These are phyloP conservation scores for Byssochlamys sp. DNA, from an alignment of 2,329 filamentous ascomycete species.

Conservation along the genomic window DNA sequence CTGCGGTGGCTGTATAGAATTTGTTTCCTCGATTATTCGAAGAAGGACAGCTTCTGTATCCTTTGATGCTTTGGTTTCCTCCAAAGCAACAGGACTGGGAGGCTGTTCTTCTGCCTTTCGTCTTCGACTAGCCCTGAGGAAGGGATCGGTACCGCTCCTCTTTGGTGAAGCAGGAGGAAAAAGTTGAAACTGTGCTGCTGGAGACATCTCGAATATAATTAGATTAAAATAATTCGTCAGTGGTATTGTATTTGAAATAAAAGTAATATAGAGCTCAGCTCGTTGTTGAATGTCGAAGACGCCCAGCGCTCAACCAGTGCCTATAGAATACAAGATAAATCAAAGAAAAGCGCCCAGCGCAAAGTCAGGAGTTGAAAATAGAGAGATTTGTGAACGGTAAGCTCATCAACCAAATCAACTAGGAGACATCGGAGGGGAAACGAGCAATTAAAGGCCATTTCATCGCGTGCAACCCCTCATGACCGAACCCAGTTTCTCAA, in stretches of 20 bases:
- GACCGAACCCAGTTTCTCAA: background rate
- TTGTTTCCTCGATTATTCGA: constrained; percentile 29
- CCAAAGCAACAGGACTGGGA: constrained; percentile 18
- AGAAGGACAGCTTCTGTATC: constrained; percentile 29
- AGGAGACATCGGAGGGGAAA: background rate
- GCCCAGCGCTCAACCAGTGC: background rate
- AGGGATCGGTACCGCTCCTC: constrained; percentile 24
- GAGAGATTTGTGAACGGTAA: background rate
- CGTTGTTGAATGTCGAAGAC: background rate
- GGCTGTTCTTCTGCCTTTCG: constrained; percentile 13
- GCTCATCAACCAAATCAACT: background rate
- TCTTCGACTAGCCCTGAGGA: constrained; percentile 20
- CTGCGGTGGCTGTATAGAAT: constrained; percentile 18
- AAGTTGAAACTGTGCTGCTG: constrained; percentile 32
- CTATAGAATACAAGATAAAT: background rate
- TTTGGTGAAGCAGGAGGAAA: constrained; percentile 28
- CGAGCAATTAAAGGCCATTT: background rate
- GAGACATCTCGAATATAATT: constrained; percentile 1
- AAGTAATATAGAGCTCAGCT: background rate
- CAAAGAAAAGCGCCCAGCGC: background rate
- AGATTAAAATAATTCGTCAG: background rate
- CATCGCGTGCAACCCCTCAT: background rate
- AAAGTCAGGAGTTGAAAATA: background rate
- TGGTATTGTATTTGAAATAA: background rate
- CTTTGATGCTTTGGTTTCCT: constrained; percentile 18